Base-by-base conservation (phyloP, 768 basidiomycete species). In the Tremella mesenterica region DNA sequence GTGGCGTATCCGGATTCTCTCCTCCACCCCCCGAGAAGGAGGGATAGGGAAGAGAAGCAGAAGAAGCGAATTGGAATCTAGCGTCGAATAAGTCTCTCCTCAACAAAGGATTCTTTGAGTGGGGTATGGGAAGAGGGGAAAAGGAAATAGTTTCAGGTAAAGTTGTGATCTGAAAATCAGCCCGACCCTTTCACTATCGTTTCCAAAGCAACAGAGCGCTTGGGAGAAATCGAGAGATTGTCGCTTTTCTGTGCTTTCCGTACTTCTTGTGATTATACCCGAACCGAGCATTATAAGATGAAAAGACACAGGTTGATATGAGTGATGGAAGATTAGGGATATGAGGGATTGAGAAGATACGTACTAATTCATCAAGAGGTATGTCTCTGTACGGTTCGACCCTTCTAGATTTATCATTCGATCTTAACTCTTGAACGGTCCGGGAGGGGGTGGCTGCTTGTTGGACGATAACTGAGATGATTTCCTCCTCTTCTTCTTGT, bases 41-140 rank as follows among this genome's bases (percentile, higher is more conserved):
- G n/a, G n/a, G n/a, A n/a, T n/a, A n/a, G n/a, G n/a, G n/a, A n/a
- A n/a, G n/a, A n/a, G n/a, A n/a, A 29, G 51, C 31, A 21, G 44
- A n/a, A 18, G 54, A 25, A 14, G 48, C 50, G 53, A 95, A 75
- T 70, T 97, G 92, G 71, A 93, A 95, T n/a, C 91, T 82, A 0
- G 87, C 92, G 73, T 99, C 93, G 65, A 89, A 96, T 4, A 97
- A 77, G 73, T 97, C 93, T 53, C 93, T 79, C 13, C 90, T 82
- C 3, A 82, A 75, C 25, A 97, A 75, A 73, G 63, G 61, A 10
- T 54, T 48, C 1, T 54, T 73, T 0, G 73, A 59, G 14, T 27
- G 3, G 7, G 29, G 47, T 4, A 80, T 73, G 1, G 81, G 79
- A 3, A 85, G 72, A 2, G 72, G 64, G 0, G 92, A 89, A 69